Base-by-base conservation (phyloP, 2,329 filamentous ascomycete species). In the Fusarium nanum region DNA sequence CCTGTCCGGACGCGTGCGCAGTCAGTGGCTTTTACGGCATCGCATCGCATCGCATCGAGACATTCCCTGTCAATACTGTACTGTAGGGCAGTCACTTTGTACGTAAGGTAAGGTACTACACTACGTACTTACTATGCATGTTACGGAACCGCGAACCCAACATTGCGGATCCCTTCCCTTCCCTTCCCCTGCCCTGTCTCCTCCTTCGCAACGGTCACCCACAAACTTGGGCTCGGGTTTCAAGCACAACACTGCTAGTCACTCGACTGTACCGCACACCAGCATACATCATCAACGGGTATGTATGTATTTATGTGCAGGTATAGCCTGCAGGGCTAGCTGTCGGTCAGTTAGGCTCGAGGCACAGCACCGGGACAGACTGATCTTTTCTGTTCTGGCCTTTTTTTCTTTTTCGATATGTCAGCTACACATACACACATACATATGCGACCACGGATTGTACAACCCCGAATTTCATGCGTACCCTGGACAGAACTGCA, bases 401-500 rank as follows among this genome's bases (percentile, higher is more conserved):
- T 62, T 23, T 45, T 45, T 45, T 42, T 22, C 18, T 40, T 63
- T 30, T 54, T 32, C 41, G 25, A 28, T 42, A 55, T 20, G 30
- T 44, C 28, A 56, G 46, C 58, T 42, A 30, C 42, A 56, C 37
- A 63, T 14, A 60, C 23, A 37, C 23, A 44, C 56, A 22, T 44
- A 61, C 64, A 58, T 50, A 59, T 64, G 60, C 54, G 46, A 47
- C 64, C 32, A 30, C 53, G 54, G 37, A 66, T 56, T 64, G 70
- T 74, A 62, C 71, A 61, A 72, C 71, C 67, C 65, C 56, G 69
- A 65, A 66, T 61, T 75, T 75, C 65, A 75, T 75, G 73, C 73
- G 57, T 56, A 55, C 70, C 67, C 73, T 53, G 60, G 70, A 54
- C 48, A 52, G 48, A 27, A 40, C 61, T 55, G 56, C 66, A 68